Percentiles rank a stretch among this genome's conserved stretches.
Conservation (phyloP, 495 filamentous ascomycete genomes). For the Pyrenula aspistea region DNA sequence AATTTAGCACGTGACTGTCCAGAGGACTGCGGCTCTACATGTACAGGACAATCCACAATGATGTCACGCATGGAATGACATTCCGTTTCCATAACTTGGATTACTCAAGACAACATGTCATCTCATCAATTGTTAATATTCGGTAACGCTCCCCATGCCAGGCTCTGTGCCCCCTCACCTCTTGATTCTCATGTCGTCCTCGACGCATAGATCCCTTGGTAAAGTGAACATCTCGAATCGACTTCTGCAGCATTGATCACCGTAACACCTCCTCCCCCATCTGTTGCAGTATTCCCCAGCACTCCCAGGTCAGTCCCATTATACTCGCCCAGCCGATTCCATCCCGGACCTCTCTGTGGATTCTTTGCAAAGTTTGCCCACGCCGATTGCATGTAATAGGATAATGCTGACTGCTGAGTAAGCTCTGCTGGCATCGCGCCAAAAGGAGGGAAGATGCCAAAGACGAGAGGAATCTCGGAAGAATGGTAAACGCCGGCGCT, state of each 20-base stretch:
- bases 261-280: not conserved
- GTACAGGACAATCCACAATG: no score
- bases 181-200: not conserved
- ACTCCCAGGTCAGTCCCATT: not conserved
- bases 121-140: no score
- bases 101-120: no score
- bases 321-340: not conserved
- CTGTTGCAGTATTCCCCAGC: not conserved
- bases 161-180: no score
- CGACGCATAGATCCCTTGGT: not conserved
- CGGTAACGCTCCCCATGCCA: no score
- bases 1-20: no score
- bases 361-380: slow-evolving; percentile 23
- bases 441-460: slow-evolving; percentile 48
- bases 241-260: not conserved
- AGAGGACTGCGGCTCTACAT: no score
- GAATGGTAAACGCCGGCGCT: slow-evolving; percentile 65
- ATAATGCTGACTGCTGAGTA: slow-evolving; percentile 10
- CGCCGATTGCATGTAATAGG: slow-evolving; percentile 13
- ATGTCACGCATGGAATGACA: no score
- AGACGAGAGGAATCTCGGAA: slow-evolving; percentile 53
- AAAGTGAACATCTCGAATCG: not conserved
- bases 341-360: slow-evolving; percentile 14
- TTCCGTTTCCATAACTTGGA: no score
- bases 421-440: slow-evolving; percentile 38